Conservation (phyloP, 345 rosid genomes). For the Citrus medica region DNA sequence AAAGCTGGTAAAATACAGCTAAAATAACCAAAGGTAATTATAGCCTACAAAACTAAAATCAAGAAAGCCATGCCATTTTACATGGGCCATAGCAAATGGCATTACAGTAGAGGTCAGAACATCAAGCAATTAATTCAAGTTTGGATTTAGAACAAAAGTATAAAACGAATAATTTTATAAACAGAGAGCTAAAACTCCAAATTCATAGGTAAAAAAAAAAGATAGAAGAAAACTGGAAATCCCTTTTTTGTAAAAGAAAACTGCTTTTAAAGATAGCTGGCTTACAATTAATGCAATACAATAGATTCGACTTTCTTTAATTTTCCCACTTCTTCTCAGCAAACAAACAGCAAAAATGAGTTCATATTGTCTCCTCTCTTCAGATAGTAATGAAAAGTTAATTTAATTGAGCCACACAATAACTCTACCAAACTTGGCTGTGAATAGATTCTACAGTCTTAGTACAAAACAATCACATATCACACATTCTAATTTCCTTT, state of each 20-base stretch:
- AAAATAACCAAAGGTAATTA: neutral
- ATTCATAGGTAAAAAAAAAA: neutral
- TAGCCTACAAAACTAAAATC: neutral
- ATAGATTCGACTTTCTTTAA: neutral
- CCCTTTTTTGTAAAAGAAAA: neutral
- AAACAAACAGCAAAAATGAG: neutral
- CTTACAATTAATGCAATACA: neutral
- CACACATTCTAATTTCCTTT: neutral
- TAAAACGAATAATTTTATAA: neutral
- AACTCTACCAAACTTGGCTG: neutral
- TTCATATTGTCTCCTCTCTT: neutral
- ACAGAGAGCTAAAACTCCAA: neutral
- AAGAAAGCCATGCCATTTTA: neutral
- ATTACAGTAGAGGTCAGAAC: neutral
- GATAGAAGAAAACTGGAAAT: neutral
- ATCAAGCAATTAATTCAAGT: neutral
- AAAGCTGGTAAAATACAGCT: neutral
- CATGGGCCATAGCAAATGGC: neutral
- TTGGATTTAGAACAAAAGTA: neutral
- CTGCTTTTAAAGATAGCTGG: neutral
- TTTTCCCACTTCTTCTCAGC: neutral
- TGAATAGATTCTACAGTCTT: neutral
- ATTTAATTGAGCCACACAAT: neutral
- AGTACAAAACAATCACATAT: neutral
- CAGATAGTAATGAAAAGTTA: neutral